Evolutionary conservation across 2,329 filamentous ascomycete species (phyloP).

Genomic region (Arthrocladium fulminans): DNA sequence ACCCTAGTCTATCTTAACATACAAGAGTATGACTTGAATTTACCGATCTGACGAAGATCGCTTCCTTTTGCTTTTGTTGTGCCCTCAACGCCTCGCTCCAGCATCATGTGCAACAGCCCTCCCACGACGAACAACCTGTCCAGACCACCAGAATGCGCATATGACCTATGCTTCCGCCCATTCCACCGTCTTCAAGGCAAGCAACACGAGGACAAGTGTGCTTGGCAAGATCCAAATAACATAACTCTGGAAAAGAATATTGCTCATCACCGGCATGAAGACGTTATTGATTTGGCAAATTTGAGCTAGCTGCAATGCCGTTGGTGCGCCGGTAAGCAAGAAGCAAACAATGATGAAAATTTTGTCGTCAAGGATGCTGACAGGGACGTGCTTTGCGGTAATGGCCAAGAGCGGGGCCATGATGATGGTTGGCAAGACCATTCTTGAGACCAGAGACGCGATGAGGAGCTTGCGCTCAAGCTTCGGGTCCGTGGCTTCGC

Average conservation of each 20-base stretch:
- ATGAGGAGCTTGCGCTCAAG: constrained; percentile 69
- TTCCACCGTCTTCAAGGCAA: constrained; percentile 83
- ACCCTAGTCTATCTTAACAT: neutral
- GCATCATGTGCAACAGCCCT: neutral
- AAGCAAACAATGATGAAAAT: constrained; percentile 99
- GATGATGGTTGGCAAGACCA: constrained; percentile 82
- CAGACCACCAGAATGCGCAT: neutral
- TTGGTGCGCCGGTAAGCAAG: constrained; percentile 86
- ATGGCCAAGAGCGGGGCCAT: constrained; percentile 87
- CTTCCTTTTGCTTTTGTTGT: neutral
- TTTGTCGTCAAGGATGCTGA: constrained; percentile 92
- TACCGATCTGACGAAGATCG: neutral
- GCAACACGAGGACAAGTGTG: constrained; percentile 81
- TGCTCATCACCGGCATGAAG: constrained; percentile 89
- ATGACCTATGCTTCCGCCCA: constrained; percentile 49
- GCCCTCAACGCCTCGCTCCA: neutral
- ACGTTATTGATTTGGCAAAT: constrained; percentile 98
- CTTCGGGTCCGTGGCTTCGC: constrained; percentile 60
- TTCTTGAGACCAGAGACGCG: constrained; percentile 76
- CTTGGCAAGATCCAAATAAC: constrained; percentile 95
- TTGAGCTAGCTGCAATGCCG: constrained; percentile 86
- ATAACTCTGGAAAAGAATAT: constrained; percentile 89
- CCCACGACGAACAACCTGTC: neutral
- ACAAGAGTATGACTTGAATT: neutral
- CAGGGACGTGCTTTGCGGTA: constrained; percentile 77